Conservation (phyloP, 805 yeast genomes). For the Dipodascus albidus region DNA sequence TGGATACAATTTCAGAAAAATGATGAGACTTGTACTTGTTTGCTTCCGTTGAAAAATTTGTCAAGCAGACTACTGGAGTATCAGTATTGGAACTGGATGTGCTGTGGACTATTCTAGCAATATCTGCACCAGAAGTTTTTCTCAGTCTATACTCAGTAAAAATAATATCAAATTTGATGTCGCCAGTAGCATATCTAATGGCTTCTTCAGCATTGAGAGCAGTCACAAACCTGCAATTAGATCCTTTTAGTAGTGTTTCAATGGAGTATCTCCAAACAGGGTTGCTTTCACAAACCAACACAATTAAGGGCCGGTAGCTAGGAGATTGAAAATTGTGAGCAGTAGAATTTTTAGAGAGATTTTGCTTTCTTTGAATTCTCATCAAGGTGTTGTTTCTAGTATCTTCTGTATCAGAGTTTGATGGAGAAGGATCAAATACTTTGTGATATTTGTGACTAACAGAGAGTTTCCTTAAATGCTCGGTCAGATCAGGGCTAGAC, state of each 20-base stretch:
- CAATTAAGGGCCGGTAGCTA: constrained; percentile 35
- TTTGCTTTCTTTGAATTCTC: constrained; percentile 36
- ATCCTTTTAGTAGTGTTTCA: constrained; percentile 46
- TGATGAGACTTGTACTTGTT: constrained; percentile 18
- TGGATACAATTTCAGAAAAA: constrained; percentile 67
- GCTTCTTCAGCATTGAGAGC: constrained; percentile 75
- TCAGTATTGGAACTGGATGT: constrained; percentile 68
- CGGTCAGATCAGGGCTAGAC: constrained; percentile 16
- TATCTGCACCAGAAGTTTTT: constrained; percentile 60
- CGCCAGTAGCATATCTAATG: constrained; percentile 69
- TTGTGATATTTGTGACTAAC: constrained; percentile 8
- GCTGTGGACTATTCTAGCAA: constrained; percentile 60
- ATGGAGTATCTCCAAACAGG: constrained; percentile 68
- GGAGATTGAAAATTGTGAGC: constrained; percentile 8
- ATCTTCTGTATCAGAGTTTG: constrained; percentile 58
- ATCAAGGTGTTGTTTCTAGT: constrained; percentile 35
- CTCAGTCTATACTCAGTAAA: constrained; percentile 62
- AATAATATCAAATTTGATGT: constrained; percentile 73
- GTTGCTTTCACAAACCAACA: constrained; percentile 76
- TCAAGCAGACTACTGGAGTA: constrained; percentile 68
- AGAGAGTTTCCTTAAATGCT: constrained; percentile 12
- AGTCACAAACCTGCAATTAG: constrained; percentile 73
- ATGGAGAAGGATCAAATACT: constrained; percentile 29
- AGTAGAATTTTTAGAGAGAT: constrained; percentile 33
- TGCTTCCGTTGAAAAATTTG: constrained; percentile 44